Evolutionary conservation across 2,329 filamentous ascomycete genomes (phyloP).

Genomic region (Phoma sp.): DNA sequence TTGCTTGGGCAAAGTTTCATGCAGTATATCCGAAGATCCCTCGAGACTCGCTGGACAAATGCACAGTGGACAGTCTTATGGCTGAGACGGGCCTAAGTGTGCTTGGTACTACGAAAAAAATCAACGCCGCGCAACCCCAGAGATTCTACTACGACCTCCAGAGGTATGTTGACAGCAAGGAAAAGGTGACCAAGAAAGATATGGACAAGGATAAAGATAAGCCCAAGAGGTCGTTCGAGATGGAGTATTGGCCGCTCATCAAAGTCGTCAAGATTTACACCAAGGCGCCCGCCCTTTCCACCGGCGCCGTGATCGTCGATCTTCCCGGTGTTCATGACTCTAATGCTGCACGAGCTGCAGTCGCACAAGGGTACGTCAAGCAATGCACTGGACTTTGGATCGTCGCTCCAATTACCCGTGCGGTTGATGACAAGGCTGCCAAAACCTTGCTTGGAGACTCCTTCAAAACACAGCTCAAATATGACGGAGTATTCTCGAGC

Average conservation of each 20-base stretch:
- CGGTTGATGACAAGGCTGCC: constrained; percentile 67
- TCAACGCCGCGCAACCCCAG: constrained; percentile 49
- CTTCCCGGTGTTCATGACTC: constrained; percentile 67
- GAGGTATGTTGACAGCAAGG: constrained; percentile 63
- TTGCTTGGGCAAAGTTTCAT: constrained; percentile 61
- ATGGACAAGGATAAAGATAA: constrained; percentile 38
- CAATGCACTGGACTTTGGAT: constrained; percentile 68
- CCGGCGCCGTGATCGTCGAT: constrained; percentile 65
- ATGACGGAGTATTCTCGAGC: constrained; percentile 62
- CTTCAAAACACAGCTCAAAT: constrained; percentile 67
- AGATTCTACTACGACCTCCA: constrained; percentile 58
- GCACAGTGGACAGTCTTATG: constrained; percentile 53
- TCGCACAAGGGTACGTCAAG: constrained; percentile 67
- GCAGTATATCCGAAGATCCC: constrained; percentile 56
- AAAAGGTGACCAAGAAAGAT: constrained; percentile 54
- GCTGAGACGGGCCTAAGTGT: constrained; percentile 51
- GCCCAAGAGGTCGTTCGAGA: constrained; percentile 24
- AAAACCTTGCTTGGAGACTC: constrained; percentile 63
- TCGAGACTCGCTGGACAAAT: constrained; percentile 50
- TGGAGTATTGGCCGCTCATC: constrained; percentile 61
- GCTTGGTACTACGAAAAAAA: constrained; percentile 56
- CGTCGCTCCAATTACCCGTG: constrained; percentile 67
- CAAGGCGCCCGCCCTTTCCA: constrained; percentile 59
- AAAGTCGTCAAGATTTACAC: constrained; percentile 62
- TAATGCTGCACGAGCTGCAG: constrained; percentile 65